Base-by-base conservation (phyloP, 2,329 filamentous ascomycete genomes). In the Peltaster fructicola region DNA sequence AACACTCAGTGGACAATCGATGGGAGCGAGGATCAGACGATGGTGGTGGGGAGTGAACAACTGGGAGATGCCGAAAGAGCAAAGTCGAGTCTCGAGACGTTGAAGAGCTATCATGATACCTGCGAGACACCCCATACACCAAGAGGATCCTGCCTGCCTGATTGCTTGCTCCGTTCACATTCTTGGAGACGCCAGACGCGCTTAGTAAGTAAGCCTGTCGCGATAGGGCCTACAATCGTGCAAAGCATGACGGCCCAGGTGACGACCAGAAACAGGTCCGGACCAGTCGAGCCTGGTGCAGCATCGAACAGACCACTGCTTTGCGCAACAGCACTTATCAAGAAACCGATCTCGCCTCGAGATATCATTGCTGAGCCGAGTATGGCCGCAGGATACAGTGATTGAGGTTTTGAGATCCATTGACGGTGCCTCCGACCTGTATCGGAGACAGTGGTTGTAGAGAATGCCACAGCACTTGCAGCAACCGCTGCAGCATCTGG, bases 41-140 rank as follows among this genome's bases (percentile, higher is more conserved):
- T 95, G 85, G 88, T 98, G 88, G 85, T 93, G 81, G 58, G 68
- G 66, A 12, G 78, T 91, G 10, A 95, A 95, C 46, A 81, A 90
- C 43, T 95, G 88, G 88, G 61, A 64, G 23, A 52, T 85, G 29
- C 74, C 75, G 8, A 35, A 43, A 19, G 14, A 9, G 9, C 11
- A 5, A 20, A 20, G 17, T 21, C 17, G 17, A 7, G n/a, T 18
- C 17, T 18, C 17, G 17, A 18, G 17, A 18, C n/a, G 17, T 7
- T 18, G 17, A n/a, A 7, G n/a, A 7, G 17, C 7, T 18, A 7
- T n/a, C 17, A 7, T 7, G n/a, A 18, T 7, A n/a, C n/a, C n/a
- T 7, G 15, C 12, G 19, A 16, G 8, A 61, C 48, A 3, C 55
- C 55, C 55, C 55, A 59, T 14, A 52, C 42, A 1, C 55, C 56